Base-by-base conservation (phyloP, 225 moss, liverwort and hornwort genomes). In the Ulota crispa region DNA sequence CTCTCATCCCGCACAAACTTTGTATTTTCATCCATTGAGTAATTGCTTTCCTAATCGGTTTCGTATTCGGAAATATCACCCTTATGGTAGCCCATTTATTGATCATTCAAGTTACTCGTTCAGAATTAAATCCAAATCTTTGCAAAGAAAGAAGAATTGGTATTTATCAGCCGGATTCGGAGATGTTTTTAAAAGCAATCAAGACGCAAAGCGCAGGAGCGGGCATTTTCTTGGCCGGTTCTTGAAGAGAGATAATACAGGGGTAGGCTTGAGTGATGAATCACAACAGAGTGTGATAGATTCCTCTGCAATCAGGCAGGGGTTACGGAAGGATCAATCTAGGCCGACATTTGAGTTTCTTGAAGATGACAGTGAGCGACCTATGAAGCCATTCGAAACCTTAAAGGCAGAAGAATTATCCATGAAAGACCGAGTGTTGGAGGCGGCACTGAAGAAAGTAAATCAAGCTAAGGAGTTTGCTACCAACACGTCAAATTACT, bases 401-500 rank as follows among this genome's bases (percentile, higher is more conserved):
- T 32, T 67, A n/a, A 87, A 83, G 24, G 72, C 80, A 6, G 78
- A 65, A 19, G 65, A 13, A 79, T 70, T 45, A 61, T 76, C 77
- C 18, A 66, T 83, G 78, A 86, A 81, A 76, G 79, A 87, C 70
- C 72, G 87, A 20, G 37, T 87, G 77, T 71, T 87, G 82, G 85
- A 72, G 57, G 85, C 43, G 54, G 76, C 85, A 68, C 69, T 79
- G 64, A 82, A 85, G 76, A 87, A 85, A 81, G 73, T 79, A 37
- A 79, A 79, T 68, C 71, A 85, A 65, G 85, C 80, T 10, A 85
- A 85, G 66, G 77, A 85, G 76, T 52, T 88, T 73, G 86, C 84
- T 57, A 84, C 73, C 65, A 79, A 86, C 56, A 82, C 87, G 19
- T 73, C 87, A 60, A 87, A 89, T 73, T 91, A 89, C 74, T 85